phyloP scores from a whole-genome alignment of 2,329 filamentous ascomycete species.

The Phaeosphaeria sp. region DNA sequence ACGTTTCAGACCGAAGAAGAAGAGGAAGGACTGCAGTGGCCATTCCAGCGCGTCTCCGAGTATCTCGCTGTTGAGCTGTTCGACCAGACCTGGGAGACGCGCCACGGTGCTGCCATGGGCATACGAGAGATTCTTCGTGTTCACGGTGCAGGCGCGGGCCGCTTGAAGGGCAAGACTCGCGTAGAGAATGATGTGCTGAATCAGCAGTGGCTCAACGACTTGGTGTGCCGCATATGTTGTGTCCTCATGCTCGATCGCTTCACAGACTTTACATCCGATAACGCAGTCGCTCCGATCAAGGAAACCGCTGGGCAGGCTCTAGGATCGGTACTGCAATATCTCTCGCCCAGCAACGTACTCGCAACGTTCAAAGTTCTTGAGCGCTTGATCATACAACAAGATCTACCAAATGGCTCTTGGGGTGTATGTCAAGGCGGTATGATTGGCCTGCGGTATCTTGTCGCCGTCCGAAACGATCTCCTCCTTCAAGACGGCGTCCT shows the following conservation, averaged over 20 bases:
- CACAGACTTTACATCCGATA: constrained; percentile 97
- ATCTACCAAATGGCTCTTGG: constrained; percentile 73
- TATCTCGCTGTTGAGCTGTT: constrained; percentile 94
- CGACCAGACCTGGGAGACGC: constrained; percentile 91
- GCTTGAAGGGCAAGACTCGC: constrained; percentile 71
- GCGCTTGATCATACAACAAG: constrained; percentile 89
- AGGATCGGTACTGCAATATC: constrained; percentile 84
- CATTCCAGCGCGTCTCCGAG: constrained; percentile 90
- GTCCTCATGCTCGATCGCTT: constrained; percentile 98
- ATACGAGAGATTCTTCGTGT: constrained; percentile 88
- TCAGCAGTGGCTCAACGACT: constrained; percentile 86
- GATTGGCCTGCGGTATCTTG: constrained; percentile 93
- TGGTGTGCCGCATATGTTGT: constrained; percentile 92
- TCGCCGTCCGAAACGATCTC: constrained; percentile 91
- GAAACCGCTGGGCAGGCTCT: constrained; percentile 95
- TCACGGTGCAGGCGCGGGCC: constrained; percentile 89
- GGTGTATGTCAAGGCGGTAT: constrained; percentile 97
- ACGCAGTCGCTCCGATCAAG: constrained; percentile 91
- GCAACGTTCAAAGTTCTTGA: constrained; percentile 84
- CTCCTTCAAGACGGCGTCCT: constrained; percentile 82
- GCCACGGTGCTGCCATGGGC: constrained; percentile 95
- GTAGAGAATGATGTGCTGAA: constrained; percentile 81
- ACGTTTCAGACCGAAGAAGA: constrained; percentile 80
- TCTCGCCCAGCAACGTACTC: constrained; percentile 79
- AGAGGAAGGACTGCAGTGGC: constrained; percentile 85